These are phyloP conservation scores for Cicer yamashitae DNA, from an alignment of 306 rosid species.

Conservation along the genomic window DNA sequence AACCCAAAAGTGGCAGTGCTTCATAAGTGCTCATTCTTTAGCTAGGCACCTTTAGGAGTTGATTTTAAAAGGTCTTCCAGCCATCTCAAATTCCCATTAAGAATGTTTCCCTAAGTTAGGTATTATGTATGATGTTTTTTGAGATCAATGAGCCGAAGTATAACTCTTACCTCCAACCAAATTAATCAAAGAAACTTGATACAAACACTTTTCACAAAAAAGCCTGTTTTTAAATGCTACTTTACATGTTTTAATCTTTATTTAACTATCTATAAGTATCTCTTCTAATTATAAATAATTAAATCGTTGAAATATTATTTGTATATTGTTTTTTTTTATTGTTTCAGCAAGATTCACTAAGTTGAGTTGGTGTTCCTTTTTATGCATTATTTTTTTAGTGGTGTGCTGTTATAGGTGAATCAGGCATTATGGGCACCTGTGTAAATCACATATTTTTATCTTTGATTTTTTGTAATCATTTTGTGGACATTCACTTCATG, in stretches of 20 bases:
- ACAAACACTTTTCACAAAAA: neutral
- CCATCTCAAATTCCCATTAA: too few relatives aligned
- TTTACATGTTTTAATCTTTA: neutral
- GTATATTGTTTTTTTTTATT: neutral
- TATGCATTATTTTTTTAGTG: constrained; percentile 1
- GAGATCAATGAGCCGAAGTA: too few relatives aligned
- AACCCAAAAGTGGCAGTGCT: too few relatives aligned
- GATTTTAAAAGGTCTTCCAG: too few relatives aligned
- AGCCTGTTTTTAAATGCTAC: neutral
- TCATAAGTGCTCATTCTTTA: too few relatives aligned
- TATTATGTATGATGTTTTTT: too few relatives aligned
- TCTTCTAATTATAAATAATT: neutral
- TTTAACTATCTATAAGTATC: neutral
- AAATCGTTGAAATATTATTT: neutral
- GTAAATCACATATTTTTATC: constrained; percentile 6
- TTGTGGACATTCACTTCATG: constrained; percentile 29
- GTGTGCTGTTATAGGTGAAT: constrained; percentile 17
- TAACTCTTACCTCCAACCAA: neutral
- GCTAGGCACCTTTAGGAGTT: too few relatives aligned
- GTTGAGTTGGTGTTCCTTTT: constrained; percentile 19
- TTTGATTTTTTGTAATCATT: constrained; percentile 29
- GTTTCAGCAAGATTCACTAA: constrained; percentile 1
- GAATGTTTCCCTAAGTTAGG: too few relatives aligned
- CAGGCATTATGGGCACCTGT: constrained; percentile 9
- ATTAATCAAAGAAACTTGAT: neutral